Base-by-base conservation (phyloP, 768 basidiomycete genomes). In the Suillus subluteus region DNA sequence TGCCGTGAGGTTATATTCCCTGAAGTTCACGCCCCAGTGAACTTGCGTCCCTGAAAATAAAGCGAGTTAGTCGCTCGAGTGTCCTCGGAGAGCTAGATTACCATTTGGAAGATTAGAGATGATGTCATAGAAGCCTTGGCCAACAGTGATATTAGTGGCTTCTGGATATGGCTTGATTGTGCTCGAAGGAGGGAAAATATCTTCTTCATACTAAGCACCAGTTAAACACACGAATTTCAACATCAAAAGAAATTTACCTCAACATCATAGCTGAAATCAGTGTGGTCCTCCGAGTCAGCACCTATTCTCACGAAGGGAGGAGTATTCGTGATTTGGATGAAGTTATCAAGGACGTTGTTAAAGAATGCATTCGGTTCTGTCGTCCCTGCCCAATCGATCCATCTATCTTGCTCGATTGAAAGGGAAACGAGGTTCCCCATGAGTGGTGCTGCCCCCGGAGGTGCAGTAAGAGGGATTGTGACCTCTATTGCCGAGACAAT, bases 341-440 rank as follows among this genome's bases (percentile, higher is more conserved):
- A 73, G 74, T 89, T 89, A 62, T 84, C 78, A 61, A 91, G 79
- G 4, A 84, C 82, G 65, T 87, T 89, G 78, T 81, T 82, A 67
- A 88, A 85, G 75, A 90, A 91, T 21, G 82, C 65, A 70, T 91
- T 91, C 41, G 78, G 79, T 3, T 81, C 75, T 7, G 70, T 66
- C 12, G 80, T 81, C 16, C 91, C 90, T 13, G 78, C 77, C 90
- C 90, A 92, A 67, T 90, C 89, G 12, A 81, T 79, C 89, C 89
- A 91, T 40, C 87, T 80, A 69, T 91, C 90, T 74, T 89, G 86
- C 70, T 91, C 91, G 63, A 91, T 84, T 38, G 89, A 91, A 69
- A 91, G 84, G 0, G 87, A 88, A 35, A 91, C 69, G 15, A 89
- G 76, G 13, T 84, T 84, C 8, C 81, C 80, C 9, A 79, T 75